A percentile compares a stretch with the other conserved stretches of the same genome.
phyloP scores from a whole-genome alignment of 352 stramenopile species.

The Globisporangium nagaii region DNA sequence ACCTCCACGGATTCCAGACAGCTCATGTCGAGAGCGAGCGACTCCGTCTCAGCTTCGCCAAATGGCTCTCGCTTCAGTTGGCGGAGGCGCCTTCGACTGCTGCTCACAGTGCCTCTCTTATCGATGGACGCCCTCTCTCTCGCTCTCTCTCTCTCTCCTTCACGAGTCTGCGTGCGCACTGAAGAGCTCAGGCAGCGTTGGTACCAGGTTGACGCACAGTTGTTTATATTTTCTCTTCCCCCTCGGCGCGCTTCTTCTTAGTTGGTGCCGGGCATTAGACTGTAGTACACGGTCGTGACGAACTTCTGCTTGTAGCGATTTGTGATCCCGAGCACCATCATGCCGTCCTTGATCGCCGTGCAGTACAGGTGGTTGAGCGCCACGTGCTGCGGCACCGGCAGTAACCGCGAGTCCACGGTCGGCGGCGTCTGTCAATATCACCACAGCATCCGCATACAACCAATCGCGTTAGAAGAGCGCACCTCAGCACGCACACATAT shows the following conservation, averaged over 20 bases:
- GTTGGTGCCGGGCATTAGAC: constrained; percentile 82
- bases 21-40: too few species aligned
- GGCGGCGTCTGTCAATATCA: constrained; percentile 68
- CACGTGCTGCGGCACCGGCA: constrained; percentile 98
- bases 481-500: constrained; percentile 7
- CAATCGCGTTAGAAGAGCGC: too few species aligned
- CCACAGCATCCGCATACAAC: not conserved
- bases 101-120: too few species aligned
- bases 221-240: not conserved
- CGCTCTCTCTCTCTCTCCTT: too few species aligned
- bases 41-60: too few species aligned
- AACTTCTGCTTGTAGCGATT: constrained; percentile 97
- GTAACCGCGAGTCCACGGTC: constrained; percentile 91
- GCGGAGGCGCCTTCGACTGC: too few species aligned
- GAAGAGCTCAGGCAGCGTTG: too few species aligned
- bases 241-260: constrained; percentile 27
- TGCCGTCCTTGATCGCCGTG: constrained; percentile 98
- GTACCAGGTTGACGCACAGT: too few species aligned
- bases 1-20: too few species aligned
- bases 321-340: constrained; percentile 99
- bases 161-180: too few species aligned
- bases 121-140: too few species aligned
- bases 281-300: constrained; percentile 98
- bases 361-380: constrained; percentile 99
- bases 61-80: too few species aligned